Evolutionary conservation across 352 stramenopile species (phyloP).

Genomic region (Ochromonadaceae sp.): DNA sequence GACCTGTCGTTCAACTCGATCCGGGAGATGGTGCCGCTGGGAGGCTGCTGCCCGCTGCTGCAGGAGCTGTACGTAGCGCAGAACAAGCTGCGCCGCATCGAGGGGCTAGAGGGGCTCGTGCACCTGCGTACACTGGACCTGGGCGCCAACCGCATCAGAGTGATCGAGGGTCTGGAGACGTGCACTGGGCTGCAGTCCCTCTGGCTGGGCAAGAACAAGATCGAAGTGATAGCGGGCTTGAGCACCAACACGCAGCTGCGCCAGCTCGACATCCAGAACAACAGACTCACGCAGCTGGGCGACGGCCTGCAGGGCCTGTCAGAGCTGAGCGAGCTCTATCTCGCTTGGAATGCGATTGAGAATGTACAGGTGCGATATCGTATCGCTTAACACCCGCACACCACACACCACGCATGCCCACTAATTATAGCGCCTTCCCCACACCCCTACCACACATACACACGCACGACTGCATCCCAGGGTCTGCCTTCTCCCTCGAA

Average conservation of each 20-base stretch:
- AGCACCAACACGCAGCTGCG: conserved; percentile 65
- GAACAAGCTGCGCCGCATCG: conserved; percentile 93
- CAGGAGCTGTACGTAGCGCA: conserved; percentile 82
- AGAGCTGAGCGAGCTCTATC: conserved; percentile 85
- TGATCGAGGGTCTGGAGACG: conserved; percentile 71
- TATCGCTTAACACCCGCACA: no score
- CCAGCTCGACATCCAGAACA: conserved; percentile 72
- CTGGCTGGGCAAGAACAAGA: conserved; percentile 97
- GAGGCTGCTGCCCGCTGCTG: conserved; percentile 41
- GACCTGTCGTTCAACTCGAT: conserved; percentile 94
- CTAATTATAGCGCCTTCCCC: no score
- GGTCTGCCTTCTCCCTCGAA: conserved; percentile 57
- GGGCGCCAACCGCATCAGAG: conserved; percentile 74
- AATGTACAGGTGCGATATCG: conserved; percentile 48
- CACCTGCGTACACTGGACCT: conserved; percentile 85
- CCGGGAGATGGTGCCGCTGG: conserved; percentile 52
- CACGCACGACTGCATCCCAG: conserved; percentile 43
- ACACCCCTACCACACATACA: conserved; percentile 37
- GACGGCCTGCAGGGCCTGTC: conserved; percentile 65
- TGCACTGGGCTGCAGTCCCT: conserved; percentile 77
- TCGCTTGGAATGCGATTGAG: conserved; percentile 90
- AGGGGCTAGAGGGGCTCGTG: conserved; percentile 58
- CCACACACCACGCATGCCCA: no score
- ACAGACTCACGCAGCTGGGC: conserved; percentile 72
- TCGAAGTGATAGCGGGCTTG: conserved; percentile 68